Percentiles rank a stretch among this genome's conserved stretches.
Conservation (phyloP, 352 stramenopile species). For the Blastocystis sp. region DNA sequence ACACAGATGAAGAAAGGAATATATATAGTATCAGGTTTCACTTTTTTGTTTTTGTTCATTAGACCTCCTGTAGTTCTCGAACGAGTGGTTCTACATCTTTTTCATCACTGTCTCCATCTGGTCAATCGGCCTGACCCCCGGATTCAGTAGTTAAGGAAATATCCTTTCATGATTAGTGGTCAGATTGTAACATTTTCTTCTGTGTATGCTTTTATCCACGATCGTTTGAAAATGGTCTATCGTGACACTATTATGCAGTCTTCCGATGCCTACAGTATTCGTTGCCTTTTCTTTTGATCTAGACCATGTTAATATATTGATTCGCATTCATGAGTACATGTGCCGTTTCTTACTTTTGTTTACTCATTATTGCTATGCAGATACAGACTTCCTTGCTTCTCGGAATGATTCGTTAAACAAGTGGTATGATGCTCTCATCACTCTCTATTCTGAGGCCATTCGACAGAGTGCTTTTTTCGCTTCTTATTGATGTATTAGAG, state of each 20-base stretch:
- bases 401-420: constrained; percentile 16
- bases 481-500: not conserved
- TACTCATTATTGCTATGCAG: constrained; percentile 7
- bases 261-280: not conserved
- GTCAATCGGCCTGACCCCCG: not conserved
- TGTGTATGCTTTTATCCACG: constrained; percentile 40
- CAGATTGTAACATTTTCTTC: constrained; percentile 22
- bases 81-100: not conserved
- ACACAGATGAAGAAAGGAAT: constrained; percentile 36
- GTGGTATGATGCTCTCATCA: not conserved
- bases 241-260: not conserved
- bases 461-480: not conserved
- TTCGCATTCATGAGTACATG: constrained; percentile 57
- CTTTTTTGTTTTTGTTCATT: not conserved
- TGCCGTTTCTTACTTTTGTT: constrained; percentile 18
- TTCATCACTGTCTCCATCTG: constrained; percentile 20
- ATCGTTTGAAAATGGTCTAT: constrained; percentile 45
- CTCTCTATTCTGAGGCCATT: not conserved
- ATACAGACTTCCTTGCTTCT: constrained; percentile 20
- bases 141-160: not conserved
- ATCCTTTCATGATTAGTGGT: not conserved
- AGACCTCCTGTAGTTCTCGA: constrained; percentile 48
- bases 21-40: not conserved
- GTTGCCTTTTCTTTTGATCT: not conserved
- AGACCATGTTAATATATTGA: not conserved